phyloP scores from a whole-genome alignment of 345 rosid species.

The Euphorbia peplus region DNA sequence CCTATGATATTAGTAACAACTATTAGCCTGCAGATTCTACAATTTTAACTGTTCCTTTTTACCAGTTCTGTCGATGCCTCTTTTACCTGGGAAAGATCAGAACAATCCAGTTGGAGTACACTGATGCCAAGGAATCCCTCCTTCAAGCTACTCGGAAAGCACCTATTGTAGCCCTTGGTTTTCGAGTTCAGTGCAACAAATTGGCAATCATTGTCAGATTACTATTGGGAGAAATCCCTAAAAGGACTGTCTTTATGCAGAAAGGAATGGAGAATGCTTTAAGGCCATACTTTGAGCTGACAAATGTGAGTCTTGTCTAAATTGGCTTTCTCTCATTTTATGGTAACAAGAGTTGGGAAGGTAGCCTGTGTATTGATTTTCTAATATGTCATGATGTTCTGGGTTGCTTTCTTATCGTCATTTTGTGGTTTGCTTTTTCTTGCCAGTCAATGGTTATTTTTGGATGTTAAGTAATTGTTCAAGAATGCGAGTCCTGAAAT shows the following conservation, averaged over 20 bases:
- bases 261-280: constrained; percentile 84
- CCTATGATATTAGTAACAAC: background rate
- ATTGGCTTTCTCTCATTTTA: background rate
- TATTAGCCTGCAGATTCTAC: background rate
- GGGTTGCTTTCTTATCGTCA: background rate
- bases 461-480: background rate
- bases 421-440: background rate
- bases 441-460: background rate
- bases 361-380: background rate
- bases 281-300: constrained; percentile 80
- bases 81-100: constrained; percentile 84
- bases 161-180: constrained; percentile 67
- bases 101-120: constrained; percentile 84
- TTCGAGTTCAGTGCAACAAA: constrained; percentile 74
- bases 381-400: background rate
- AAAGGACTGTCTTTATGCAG: constrained; percentile 77
- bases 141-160: constrained; percentile 93
- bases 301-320: constrained; percentile 56
- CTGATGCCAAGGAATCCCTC: constrained; percentile 86
- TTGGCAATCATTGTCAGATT: constrained; percentile 80
- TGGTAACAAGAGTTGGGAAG: background rate
- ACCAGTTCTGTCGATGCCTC: constrained; percentile 84
- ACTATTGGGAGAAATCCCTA: constrained; percentile 82
- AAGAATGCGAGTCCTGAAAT: background rate
- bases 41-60: background rate